Evolutionary conservation across 345 rosid species (phyloP), one percentile per base, ranked within the genome.

Genomic region (Fremontodendron californicum): DNA sequence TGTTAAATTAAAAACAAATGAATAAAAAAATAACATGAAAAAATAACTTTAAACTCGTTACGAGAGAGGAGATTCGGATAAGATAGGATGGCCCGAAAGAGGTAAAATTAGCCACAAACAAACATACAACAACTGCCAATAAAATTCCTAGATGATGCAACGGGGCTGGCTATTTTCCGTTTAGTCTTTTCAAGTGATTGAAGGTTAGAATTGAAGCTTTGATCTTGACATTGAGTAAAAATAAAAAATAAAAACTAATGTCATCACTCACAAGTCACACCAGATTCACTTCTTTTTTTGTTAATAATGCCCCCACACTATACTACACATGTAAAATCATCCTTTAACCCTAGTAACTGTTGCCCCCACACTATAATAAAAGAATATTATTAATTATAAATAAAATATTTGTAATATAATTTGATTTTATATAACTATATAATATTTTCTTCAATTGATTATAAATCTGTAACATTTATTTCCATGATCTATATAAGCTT

Each of bases 181-280:
- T 70, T 13, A 55, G 80, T 79, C 78, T n/a, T 64, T 80, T 54
- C 74, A 51, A 71, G 63, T 82, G 82, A 82, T 68, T 65, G 61
- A 21, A 46, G 70, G 31, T 58, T 58, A 29, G 76, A 81, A 65
- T n/a, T 37, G 77, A 75, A 62, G 71, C 77, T 31, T 48, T 27
- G 85, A 74, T 81, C 60, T 77, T 63, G 72, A 80, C 75, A 16
- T 58, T 35, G 78, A 46, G 58, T n/a, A n/a, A n/a, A n/a, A n/a
- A 29, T 4, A 27, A 29, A 12, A 78, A n/a, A n/a, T n/a, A n/a
- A n/a, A n/a, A 77, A 15, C 55, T n/a, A 73, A 63, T 33, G 18
- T 9, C 57, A 49, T 48, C 76, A 35, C 16, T n/a, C n/a, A n/a
- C n/a, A n/a, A n/a, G n/a, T 68, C 78, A 74, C 76, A 74, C 71